phyloP scores from a whole-genome alignment of 2,329 filamentous ascomycete species.

The Pyricularia pennisetigena region DNA sequence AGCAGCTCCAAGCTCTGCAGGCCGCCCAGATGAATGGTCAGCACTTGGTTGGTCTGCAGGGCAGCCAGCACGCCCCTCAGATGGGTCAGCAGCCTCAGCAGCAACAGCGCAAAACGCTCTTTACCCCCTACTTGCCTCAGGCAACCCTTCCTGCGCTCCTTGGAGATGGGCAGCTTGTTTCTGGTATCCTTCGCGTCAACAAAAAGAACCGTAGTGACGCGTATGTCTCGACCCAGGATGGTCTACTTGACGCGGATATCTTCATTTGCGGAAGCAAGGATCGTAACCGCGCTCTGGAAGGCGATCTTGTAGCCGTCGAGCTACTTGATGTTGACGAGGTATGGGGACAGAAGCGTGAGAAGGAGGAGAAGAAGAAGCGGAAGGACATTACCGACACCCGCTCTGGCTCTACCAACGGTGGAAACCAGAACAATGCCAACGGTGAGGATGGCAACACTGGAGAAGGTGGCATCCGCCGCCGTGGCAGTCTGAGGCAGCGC shows the following conservation, averaged over 20 bases:
- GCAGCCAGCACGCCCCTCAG: conserved; percentile 64
- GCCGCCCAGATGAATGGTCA: conserved; percentile 76
- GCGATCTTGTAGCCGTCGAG: conserved; percentile 90
- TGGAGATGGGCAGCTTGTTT: conserved; percentile 86
- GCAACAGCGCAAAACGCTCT: conserved; percentile 93
- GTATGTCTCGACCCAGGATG: conserved; percentile 88
- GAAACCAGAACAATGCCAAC: conserved; percentile 51
- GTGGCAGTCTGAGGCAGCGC: conserved; percentile 90
- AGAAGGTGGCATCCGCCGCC: conserved; percentile 82
- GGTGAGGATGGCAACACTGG: conserved; percentile 52
- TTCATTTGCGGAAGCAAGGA: conserved; percentile 99
- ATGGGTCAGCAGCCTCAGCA: conserved; percentile 61
- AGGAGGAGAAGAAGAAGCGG: conserved; percentile 99
- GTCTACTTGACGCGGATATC: conserved; percentile 85
- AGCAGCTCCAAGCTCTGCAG: conserved; percentile 86
- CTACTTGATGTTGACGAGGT: conserved; percentile 97
- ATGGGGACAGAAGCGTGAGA: conserved; percentile 97
- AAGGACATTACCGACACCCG: conserved; percentile 96
- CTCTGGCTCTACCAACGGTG: conserved; percentile 63
- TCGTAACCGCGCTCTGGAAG: conserved; percentile 91
- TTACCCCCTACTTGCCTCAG: conserved; percentile 95
- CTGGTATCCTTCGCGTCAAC: conserved; percentile 94
- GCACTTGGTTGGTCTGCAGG: conserved; percentile 56
- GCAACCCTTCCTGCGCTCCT: conserved; percentile 86
- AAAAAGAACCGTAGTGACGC: conserved; percentile 99